Evolutionary conservation across 345 rosid genomes (phyloP), one percentile per base, ranked within the genome.

Genomic region (Camelina hispida): DNA sequence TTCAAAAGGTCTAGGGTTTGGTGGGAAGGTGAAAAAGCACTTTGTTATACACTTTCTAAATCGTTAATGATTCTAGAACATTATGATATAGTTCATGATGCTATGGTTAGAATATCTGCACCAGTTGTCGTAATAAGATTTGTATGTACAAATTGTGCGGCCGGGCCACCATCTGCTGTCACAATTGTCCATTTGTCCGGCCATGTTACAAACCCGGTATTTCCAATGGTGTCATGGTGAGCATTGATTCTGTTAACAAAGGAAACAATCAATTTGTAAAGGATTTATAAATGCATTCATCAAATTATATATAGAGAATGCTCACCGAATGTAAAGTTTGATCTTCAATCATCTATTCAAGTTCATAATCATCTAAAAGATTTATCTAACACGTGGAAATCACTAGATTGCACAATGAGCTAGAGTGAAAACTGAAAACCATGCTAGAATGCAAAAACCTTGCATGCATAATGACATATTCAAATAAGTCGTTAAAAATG

Each of bases 131-230:
- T 93, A 53, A 93, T 87, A 66, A 88, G 78, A 77, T 91, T 83
- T 15, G 96, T 85, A 84, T 91, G 98, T 73, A 87, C 97, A 76
- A 89, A 93, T 83, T 91, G 98, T 25, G 90, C 94, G n/a, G 95
- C 87, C 6, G 97, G 94, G 80, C 91, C 61, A 46, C 97, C 87
- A 76, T 91, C 96, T 1, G 85, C 85, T 1, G 89, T 91, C 81
- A 93, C 18, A 35, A 91, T 83, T 37, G 96, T 93, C 98, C 96
- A 89, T 62, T 91, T 91, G 79, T 91, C 94, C 2, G 91, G 96
- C 98, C 94, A 93, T 13, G 97, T 89, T 51, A 67, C 51, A 64
- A 87, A 83, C 73, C 88, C 91, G 0, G 77, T 87, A 50, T 88
- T 76, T 70, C 98, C 96, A 75, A 87, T 25, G 38, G 97, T 82